Percentiles rank a stretch among this genome's conserved stretches.
phyloP scores from a whole-genome alignment of 192 early-diverging fungal genomes.

The Cetraspora pellucida region DNA sequence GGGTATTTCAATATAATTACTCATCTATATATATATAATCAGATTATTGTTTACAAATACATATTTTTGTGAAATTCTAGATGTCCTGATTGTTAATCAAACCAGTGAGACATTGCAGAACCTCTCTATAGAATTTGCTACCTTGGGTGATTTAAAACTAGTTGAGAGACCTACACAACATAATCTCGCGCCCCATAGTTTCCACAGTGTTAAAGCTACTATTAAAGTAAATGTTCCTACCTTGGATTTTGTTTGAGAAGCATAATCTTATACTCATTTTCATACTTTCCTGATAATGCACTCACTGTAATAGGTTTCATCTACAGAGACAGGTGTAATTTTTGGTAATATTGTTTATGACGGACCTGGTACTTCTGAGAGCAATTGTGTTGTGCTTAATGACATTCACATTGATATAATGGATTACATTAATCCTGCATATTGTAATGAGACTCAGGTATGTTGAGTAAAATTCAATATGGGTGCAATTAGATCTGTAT shows the following conservation, averaged over 20 bases:
- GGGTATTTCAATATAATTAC: constrained; percentile 45
- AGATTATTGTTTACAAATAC: neutral
- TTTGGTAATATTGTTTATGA: constrained; percentile 99
- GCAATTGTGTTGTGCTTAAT: constrained; percentile 92
- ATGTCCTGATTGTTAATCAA: constrained; percentile 97
- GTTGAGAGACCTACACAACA: constrained; percentile 91
- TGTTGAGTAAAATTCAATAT: neutral
- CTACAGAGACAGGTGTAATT: constrained; percentile 97
- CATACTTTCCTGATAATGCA: too few relatives aligned
- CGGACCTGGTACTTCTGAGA: constrained; percentile 86
- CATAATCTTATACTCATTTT: too few relatives aligned
- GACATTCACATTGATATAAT: constrained; percentile 99
- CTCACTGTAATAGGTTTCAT: constrained; percentile 66
- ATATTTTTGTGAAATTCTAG: constrained; percentile 41
- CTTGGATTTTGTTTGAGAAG: too few relatives aligned
- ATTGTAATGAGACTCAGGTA: constrained; percentile 85
- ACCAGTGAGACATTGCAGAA: constrained; percentile 94
- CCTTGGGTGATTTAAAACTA: constrained; percentile 95
- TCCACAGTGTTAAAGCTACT: constrained; percentile 94
- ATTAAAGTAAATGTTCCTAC: constrained; percentile 70
- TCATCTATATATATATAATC: constrained; percentile 5
- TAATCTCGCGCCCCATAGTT: constrained; percentile 87
- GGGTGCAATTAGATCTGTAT: too few relatives aligned
- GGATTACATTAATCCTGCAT: constrained; percentile 97
- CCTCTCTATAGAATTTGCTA: constrained; percentile 97